A percentile compares a stretch with the other conserved stretches of the same genome.
These are phyloP conservation scores for Trichoderma parareesei DNA, from an alignment of 495 filamentous ascomycete genomes.

Conservation along the genomic window DNA sequence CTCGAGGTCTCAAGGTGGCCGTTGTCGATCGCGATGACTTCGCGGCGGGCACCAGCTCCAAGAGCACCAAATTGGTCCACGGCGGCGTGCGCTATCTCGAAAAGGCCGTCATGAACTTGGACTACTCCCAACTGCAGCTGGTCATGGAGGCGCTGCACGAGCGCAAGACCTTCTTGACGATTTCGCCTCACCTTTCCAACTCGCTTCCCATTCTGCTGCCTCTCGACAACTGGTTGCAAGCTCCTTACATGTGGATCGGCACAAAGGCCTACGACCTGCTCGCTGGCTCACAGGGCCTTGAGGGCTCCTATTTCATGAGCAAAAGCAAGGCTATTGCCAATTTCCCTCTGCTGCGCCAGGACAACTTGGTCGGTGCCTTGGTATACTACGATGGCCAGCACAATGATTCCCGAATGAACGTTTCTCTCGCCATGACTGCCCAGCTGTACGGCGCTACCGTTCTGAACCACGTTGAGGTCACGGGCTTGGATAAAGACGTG, in stretches of 20 bases:
- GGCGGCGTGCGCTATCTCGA: conserved; percentile 73
- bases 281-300: conserved; percentile 69
- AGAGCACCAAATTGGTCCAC: conserved; percentile 74
- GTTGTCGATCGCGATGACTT: conserved; percentile 71
- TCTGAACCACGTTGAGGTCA: conserved; percentile 69
- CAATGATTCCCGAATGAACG: conserved; percentile 79
- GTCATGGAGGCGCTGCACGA: conserved; percentile 70
- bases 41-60: conserved; percentile 65
- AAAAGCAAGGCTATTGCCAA: conserved; percentile 67
- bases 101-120: conserved; percentile 70
- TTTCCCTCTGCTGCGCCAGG: conserved; percentile 69
- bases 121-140: conserved; percentile 70
- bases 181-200: conserved; percentile 70
- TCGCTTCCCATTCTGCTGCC: conserved; percentile 80
- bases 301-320: conserved; percentile 72
- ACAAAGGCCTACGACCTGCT: conserved; percentile 71
- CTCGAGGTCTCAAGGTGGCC: conserved; percentile 66
- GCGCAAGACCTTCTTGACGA: conserved; percentile 69
- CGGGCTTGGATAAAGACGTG: conserved; percentile 54
- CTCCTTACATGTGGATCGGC: conserved; percentile 74
- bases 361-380: conserved; percentile 61
- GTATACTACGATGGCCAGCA: conserved; percentile 80
- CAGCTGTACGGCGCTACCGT: conserved; percentile 68
- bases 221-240: conserved; percentile 69
- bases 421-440: conserved; percentile 69